These are phyloP conservation scores for Lentinus tigrinus DNA, from an alignment of 768 basidiomycete genomes.

Conservation along the genomic window DNA sequence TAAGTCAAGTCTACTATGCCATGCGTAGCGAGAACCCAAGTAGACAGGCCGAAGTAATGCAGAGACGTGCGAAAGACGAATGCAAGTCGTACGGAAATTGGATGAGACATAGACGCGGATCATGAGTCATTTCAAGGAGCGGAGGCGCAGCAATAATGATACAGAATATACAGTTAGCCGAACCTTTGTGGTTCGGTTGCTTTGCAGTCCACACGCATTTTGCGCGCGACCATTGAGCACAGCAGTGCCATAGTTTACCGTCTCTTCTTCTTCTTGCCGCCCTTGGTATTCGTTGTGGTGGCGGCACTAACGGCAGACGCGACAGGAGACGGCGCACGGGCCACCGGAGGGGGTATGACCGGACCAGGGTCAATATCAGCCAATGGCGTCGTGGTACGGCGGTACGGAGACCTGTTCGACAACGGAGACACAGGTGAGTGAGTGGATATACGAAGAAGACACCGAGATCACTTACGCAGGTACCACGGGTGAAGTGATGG, in stretches of 20 bases:
- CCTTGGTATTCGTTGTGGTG: conserved; percentile 6
- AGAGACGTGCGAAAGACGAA: too few relatives aligned
- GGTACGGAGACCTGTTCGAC: conserved; percentile 1
- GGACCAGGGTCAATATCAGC: conserved; percentile 4
- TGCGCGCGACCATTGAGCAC: neutral
- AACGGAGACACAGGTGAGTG: neutral
- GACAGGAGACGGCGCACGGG: conserved; percentile 11
- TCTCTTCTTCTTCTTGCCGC: conserved; percentile 20
- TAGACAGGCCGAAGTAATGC: too few relatives aligned
- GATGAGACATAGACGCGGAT: too few relatives aligned
- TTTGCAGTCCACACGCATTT: too few relatives aligned
- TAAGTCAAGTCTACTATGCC: too few relatives aligned
- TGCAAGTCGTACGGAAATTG: too few relatives aligned
- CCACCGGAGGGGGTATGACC: neutral
- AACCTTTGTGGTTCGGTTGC: neutral
- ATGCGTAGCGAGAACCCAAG: too few relatives aligned
- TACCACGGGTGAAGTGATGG: conserved; percentile 2
- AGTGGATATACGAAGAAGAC: neutral
- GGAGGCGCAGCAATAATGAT: neutral
- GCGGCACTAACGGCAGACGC: conserved; percentile 5
- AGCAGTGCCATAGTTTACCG: too few relatives aligned
- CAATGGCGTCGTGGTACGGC: neutral
- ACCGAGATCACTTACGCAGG: conserved; percentile 8
- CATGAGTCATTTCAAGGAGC: too few relatives aligned
- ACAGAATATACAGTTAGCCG: neutral